Conservation (phyloP, 2,329 filamentous ascomycete species). For the Aspergillus sp. region DNA sequence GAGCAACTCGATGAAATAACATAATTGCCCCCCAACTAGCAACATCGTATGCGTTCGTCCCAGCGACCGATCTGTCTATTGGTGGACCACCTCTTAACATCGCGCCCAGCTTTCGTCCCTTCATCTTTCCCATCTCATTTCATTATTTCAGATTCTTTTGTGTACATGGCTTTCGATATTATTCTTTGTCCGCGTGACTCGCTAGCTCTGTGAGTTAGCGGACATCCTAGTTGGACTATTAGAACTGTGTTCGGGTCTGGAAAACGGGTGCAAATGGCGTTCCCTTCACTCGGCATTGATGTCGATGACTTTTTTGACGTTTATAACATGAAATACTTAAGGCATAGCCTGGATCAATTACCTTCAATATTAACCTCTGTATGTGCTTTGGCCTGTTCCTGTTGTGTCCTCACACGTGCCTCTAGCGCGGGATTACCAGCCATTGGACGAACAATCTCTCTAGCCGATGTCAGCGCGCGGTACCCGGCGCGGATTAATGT, state of each 20-base stretch:
- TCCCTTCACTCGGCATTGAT: slow-evolving; percentile 38
- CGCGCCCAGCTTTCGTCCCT: slow-evolving; percentile 24
- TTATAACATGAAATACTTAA: slow-evolving; percentile 39
- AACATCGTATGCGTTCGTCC: slow-evolving; percentile 38
- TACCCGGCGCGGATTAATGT: slow-evolving; percentile 35
- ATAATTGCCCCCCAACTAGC: slow-evolving; percentile 30
- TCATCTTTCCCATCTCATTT: slow-evolving; percentile 25
- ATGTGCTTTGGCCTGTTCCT: slow-evolving; percentile 14
- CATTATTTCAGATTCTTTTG: slow-evolving; percentile 33
- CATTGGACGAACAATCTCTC: slow-evolving; percentile 14
- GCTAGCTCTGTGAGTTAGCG: slow-evolving; percentile 32
- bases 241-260: slow-evolving; percentile 50
- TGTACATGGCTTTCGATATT: slow-evolving; percentile 50
- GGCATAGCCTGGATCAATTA: slow-evolving; percentile 29
- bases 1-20: slow-evolving; percentile 49
- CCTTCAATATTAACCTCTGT: not conserved
- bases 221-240: slow-evolving; percentile 44
- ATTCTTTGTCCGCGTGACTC: slow-evolving; percentile 34
- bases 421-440: not conserved
- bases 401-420: slow-evolving; percentile 7
- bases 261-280: slow-evolving; percentile 50
- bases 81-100: slow-evolving; percentile 26
- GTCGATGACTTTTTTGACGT: slow-evolving; percentile 38
- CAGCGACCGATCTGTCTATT: slow-evolving; percentile 28
- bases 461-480: slow-evolving; percentile 21